Base-by-base conservation (phyloP, 495 filamentous ascomycete genomes). In the Evernia prunastri region DNA sequence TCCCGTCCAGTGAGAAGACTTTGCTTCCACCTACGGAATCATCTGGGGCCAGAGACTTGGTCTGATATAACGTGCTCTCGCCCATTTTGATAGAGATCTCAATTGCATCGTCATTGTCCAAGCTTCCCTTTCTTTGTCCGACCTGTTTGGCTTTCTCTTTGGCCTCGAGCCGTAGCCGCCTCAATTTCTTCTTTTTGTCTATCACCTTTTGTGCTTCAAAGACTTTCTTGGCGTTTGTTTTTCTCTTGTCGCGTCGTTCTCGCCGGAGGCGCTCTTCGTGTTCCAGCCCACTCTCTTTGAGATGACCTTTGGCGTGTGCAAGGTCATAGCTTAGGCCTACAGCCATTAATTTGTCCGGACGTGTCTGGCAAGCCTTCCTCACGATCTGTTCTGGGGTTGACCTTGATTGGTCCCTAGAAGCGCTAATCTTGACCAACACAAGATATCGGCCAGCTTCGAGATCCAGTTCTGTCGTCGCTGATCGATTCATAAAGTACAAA, bases 291-390 rank as follows among this genome's bases (percentile, higher is more conserved):
- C 69, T 47, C 75, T 78, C 64, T 82, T 70, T 60, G 63, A 82
- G 71, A 54, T 80, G 80, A 36, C 82, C 83, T 68, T 87, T 87
- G 64, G 79, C 81, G 69, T 89, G 86, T 11, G 87, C 86, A 23
- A 87, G 69, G 68, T 90, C 87, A 61, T 89, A 89, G n/a, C 81
- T 81, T 53, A 81, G 76, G 6, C 84, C 87, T 29, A 88, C 80
- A 36, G 81, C 78, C n/a, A 86, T 75, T 8, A 91, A 75, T 72
- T 91, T 91, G 47, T 87, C 85, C 57, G 86, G 81, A 5, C 82
- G 79, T 4, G 70, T 68, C 58, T 77, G 73, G 36, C 81, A 84
- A 67, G 80, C 79, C 6, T 74, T 74, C 39, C 79, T 78, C 17
- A 89, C 78, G 31, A 85, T 81, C 0, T 87, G 78, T 42, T 42